A percentile compares a stretch with the other conserved stretches of the same genome.
These are phyloP conservation scores for Hypoxylon fragiforme DNA, from an alignment of 495 filamentous ascomycete species.

Conservation along the genomic window DNA sequence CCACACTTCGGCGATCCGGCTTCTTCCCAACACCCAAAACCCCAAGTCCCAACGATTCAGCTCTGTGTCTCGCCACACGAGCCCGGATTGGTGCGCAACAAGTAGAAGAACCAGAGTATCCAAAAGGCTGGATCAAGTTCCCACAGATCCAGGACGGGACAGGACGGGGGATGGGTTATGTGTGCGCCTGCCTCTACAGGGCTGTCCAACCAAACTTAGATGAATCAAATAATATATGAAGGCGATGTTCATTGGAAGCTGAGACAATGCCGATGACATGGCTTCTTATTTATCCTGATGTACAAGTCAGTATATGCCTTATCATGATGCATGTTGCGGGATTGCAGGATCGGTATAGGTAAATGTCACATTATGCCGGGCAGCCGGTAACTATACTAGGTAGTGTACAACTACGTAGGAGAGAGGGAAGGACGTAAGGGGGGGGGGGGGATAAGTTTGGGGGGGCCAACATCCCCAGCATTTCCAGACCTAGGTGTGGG, in stretches of 20 bases:
- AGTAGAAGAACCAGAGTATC: not conserved
- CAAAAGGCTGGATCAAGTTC: not conserved
- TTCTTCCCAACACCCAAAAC: no score
- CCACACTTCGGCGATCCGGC: no score
- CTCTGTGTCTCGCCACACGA: not conserved
- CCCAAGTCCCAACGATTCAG: not conserved
- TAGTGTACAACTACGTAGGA: not conserved
- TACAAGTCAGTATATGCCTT: no score
- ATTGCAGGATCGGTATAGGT: slow-evolving; percentile 36
- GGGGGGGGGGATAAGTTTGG: no score
- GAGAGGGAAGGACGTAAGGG: not conserved
- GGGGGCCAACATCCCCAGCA: no score
- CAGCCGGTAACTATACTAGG: no score
- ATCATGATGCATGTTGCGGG: slow-evolving; percentile 22
- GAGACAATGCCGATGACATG: slow-evolving; percentile 25
- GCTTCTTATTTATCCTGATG: slow-evolving; percentile 25
- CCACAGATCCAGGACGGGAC: slow-evolving; percentile 3
- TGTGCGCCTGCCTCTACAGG: no score
- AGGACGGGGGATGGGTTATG: no score
- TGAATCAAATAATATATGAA: slow-evolving; percentile 9
- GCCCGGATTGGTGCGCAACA: not conserved
- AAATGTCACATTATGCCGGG: slow-evolving; percentile 29
- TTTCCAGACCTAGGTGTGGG: slow-evolving; percentile 29
- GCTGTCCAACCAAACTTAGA: slow-evolving; percentile 27
- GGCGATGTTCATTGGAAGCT: slow-evolving; percentile 27